phyloP scores from a whole-genome alignment of 257 asterid genomes.

The Solanum piurae region DNA sequence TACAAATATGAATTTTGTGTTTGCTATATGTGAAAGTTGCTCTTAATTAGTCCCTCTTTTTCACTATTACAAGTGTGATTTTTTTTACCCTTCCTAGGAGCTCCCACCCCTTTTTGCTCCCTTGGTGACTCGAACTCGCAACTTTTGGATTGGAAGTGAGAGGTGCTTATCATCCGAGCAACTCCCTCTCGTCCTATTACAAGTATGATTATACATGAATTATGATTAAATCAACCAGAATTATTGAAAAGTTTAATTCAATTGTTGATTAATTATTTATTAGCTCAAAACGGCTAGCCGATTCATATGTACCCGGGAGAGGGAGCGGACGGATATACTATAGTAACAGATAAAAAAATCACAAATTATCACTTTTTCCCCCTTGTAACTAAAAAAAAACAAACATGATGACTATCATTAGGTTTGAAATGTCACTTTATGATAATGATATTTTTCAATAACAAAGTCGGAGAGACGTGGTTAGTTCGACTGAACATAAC shows the following conservation, averaged over 20 bases:
- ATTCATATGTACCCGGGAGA: neutral
- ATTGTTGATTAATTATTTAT: neutral
- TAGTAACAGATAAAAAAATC: neutral
- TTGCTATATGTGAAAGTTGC: no score
- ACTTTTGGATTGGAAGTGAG: no score
- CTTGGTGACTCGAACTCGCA: no score
- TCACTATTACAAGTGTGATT: no score
- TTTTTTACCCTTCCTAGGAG: no score
- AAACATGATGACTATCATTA: neutral
- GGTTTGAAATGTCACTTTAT: neutral
- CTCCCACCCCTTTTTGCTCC: no score
- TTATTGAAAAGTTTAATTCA: neutral
- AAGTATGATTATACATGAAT: constrained; percentile 4
- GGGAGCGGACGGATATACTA: neutral
- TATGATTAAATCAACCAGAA: constrained; percentile 17
- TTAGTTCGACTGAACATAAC: neutral
- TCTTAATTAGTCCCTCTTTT: no score
- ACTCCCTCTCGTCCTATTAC: no score
- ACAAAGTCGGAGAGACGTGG: neutral
- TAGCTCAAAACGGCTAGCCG: neutral
- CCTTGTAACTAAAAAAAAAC: neutral
- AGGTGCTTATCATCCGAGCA: no score
- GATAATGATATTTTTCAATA: neutral
- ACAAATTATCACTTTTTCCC: neutral
- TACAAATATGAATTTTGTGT: no score